Evolutionary conservation across 139 green algal genomes (phyloP).

Genomic region (Volvox reticuliferus): DNA sequence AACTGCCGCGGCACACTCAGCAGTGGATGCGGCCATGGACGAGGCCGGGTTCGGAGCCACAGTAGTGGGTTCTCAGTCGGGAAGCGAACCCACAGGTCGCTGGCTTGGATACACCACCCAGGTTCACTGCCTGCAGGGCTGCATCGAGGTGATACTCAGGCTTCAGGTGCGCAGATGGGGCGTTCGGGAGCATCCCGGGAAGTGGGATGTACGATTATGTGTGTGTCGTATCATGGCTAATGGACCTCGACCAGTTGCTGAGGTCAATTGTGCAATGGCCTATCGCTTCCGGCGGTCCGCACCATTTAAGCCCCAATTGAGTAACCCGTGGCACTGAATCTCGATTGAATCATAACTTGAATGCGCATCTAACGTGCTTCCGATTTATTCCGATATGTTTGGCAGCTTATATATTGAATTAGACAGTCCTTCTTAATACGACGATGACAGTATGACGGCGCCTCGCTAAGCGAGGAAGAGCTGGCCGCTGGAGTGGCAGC

Average conservation of each 20-base stretch:
- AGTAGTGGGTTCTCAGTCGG: not conserved
- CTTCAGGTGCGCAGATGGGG: not conserved
- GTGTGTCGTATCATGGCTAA: not conserved
- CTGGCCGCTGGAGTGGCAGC: not conserved
- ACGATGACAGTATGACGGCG: not conserved
- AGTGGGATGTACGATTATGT: not conserved
- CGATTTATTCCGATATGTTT: not conserved
- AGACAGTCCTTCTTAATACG: not conserved
- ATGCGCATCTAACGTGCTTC: no score
- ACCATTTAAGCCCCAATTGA: no score
- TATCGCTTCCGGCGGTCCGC: no score
- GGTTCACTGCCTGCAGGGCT: constrained; percentile 22
- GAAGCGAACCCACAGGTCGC: not conserved
- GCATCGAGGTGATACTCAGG: constrained; percentile 5
- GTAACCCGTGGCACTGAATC: no score
- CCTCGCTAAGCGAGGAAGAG: not conserved
- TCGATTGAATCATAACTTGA: not conserved
- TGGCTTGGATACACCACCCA: constrained; percentile 4
- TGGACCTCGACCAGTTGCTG: no score
- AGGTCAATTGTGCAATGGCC: no score
- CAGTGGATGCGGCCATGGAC: not conserved
- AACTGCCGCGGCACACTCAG: not conserved
- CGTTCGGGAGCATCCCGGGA: not conserved
- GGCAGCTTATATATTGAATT: not conserved
- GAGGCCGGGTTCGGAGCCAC: not conserved